Evolutionary conservation across 2,329 filamentous ascomycete species (phyloP).

Genomic region (Phialemonium atrogriseum): DNA sequence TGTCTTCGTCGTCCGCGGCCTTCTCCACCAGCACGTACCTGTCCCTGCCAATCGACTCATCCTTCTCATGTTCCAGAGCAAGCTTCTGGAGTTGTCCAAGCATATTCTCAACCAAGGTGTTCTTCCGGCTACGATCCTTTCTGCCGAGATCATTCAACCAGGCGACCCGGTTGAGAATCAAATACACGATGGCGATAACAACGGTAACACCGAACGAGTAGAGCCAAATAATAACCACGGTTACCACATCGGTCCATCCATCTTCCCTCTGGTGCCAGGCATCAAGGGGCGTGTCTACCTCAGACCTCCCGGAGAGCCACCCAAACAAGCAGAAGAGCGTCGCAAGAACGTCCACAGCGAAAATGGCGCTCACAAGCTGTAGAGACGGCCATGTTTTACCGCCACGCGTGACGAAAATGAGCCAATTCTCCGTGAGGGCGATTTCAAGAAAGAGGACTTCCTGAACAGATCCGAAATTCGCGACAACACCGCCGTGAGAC

Average conservation of each 20-base stretch:
- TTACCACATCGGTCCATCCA: slow-evolving; percentile 43
- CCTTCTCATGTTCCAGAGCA: slow-evolving; percentile 48
- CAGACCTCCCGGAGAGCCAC: slow-evolving; percentile 53
- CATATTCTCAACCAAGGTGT: slow-evolving; percentile 59
- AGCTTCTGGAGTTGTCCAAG: slow-evolving; percentile 57
- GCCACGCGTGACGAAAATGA: slow-evolving; percentile 70
- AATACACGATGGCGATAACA: slow-evolving; percentile 59
- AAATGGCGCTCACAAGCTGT: slow-evolving; percentile 64
- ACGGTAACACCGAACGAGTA: slow-evolving; percentile 60
- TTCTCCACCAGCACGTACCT: too few relatives aligned
- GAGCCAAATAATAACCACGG: slow-evolving; percentile 55
- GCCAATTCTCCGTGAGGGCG: slow-evolving; percentile 67
- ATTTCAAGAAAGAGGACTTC: slow-evolving; percentile 69
- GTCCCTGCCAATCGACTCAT: too few relatives aligned
- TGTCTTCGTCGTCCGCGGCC: too few relatives aligned
- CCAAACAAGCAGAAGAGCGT: slow-evolving; percentile 71
- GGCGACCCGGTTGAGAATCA: slow-evolving; percentile 48
- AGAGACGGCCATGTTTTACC: slow-evolving; percentile 66
- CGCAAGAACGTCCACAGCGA: slow-evolving; percentile 61
- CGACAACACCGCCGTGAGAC: slow-evolving; percentile 61
- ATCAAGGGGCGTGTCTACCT: slow-evolving; percentile 23
- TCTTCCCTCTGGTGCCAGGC: slow-evolving; percentile 24
- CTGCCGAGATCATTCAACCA: slow-evolving; percentile 55
- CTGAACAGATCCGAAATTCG: slow-evolving; percentile 67
- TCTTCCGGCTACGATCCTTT: slow-evolving; percentile 51